These are phyloP conservation scores for Salix purpurea DNA, from an alignment of 345 rosid genomes.

Conservation along the genomic window DNA sequence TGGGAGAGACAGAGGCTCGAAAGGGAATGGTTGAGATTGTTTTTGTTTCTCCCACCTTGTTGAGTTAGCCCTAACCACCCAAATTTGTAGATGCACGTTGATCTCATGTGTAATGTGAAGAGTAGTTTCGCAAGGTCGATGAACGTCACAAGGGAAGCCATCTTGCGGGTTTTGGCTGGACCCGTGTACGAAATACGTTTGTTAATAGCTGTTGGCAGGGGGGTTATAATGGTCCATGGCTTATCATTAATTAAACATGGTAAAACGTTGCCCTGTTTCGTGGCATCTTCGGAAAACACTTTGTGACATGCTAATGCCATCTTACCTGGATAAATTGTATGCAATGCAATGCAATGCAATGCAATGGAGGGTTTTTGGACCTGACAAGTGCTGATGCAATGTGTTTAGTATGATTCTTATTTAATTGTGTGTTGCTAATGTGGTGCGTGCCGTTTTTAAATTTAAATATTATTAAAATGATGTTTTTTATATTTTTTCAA, in stretches of 20 bases:
- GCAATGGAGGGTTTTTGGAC: too few species aligned
- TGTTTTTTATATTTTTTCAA: too few species aligned
- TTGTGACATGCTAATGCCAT: neutral
- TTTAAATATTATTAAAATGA: too few species aligned
- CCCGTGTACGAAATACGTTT: neutral
- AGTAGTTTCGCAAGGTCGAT: neutral
- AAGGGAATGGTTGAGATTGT: neutral
- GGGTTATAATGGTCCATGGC: neutral
- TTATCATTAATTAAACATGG: neutral
- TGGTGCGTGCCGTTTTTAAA: too few species aligned
- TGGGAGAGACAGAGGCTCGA: constrained; percentile 11
- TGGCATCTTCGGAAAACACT: neutral
- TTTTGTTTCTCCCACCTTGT: neutral
- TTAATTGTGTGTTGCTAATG: too few species aligned
- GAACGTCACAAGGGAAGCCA: neutral
- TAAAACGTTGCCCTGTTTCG: neutral
- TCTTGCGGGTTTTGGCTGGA: neutral
- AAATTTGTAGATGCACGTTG: neutral
- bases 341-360: too few species aligned
- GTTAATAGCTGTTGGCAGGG: neutral
- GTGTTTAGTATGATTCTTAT: too few species aligned
- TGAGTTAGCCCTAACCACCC: neutral
- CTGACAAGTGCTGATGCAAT: too few species aligned
- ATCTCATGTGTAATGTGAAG: neutral
- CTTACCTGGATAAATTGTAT: neutral